phyloP scores from a whole-genome alignment of 2,329 filamentous ascomycete species.

The Talaromyces sp. region DNA sequence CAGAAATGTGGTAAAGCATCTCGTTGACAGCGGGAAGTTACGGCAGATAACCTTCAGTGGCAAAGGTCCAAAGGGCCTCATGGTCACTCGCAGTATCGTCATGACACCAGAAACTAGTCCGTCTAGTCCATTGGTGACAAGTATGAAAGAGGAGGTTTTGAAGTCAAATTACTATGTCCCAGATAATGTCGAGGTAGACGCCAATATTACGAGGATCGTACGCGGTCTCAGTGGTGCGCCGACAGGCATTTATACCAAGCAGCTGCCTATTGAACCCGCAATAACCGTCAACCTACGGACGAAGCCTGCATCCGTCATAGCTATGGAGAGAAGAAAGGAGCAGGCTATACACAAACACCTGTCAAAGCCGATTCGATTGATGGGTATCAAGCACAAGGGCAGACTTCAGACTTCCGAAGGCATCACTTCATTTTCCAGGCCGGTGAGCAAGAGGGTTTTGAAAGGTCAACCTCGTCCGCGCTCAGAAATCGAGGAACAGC shows the following conservation, averaged over 20 bases:
- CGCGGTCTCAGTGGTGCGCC: constrained; percentile 16
- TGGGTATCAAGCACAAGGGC: constrained; percentile 30
- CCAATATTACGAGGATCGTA: constrained; percentile 33
- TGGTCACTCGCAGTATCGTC: constrained; percentile 53
- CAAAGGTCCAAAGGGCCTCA: constrained; percentile 47
- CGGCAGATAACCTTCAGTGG: constrained; percentile 55
- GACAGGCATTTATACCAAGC: constrained; percentile 5
- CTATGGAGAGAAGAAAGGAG: constrained; percentile 31
- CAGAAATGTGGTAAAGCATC: constrained; percentile 48
- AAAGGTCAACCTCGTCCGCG: background rate
- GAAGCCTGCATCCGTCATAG: constrained; percentile 34
- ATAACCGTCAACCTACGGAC: constrained; percentile 39
- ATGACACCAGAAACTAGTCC: constrained; percentile 48
- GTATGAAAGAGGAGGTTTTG: constrained; percentile 53
- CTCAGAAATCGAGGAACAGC: background rate
- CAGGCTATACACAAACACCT: constrained; percentile 29
- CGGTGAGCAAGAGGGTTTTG: constrained; percentile 16
- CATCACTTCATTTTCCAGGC: constrained; percentile 32
- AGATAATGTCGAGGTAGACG: constrained; percentile 40
- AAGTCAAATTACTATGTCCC: constrained; percentile 48
- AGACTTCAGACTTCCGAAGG: constrained; percentile 22
- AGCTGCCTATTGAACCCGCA: constrained; percentile 32
- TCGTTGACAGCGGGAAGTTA: constrained; percentile 53
- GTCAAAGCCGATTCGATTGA: constrained; percentile 30
- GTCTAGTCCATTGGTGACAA: constrained; percentile 47